A percentile compares a stretch with the other conserved stretches of the same genome.
phyloP scores from a whole-genome alignment of 768 basidiomycete genomes.

The Rubroboletus pulcherrimus region DNA sequence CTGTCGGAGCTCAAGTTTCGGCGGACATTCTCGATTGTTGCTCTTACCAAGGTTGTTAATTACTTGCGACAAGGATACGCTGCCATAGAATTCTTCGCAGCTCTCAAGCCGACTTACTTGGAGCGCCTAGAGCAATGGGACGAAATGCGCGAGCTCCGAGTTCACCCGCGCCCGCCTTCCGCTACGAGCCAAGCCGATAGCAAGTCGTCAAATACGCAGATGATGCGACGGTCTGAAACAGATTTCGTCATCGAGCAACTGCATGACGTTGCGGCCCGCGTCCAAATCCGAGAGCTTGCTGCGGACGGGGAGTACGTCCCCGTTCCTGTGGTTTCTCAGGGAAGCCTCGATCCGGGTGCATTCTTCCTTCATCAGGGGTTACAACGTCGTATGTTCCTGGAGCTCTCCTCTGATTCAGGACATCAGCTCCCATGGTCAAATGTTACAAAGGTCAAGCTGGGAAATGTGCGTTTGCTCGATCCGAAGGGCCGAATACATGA shows the following conservation, averaged over 20 bases:
- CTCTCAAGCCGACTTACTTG: slow-evolving; percentile 76
- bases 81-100: slow-evolving; percentile 88
- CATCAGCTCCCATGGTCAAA: slow-evolving; percentile 85
- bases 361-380: slow-evolving; percentile 92
- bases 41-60: slow-evolving; percentile 65
- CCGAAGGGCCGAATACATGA: slow-evolving; percentile 79
- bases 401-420: slow-evolving; percentile 84
- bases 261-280: slow-evolving; percentile 87
- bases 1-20: slow-evolving; percentile 82
- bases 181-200: slow-evolving; percentile 31
- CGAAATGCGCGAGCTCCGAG: slow-evolving; percentile 78
- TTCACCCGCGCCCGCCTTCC: slow-evolving; percentile 37
- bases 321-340: slow-evolving; percentile 76
- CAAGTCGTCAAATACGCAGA: slow-evolving; percentile 45
- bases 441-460: slow-evolving; percentile 70
- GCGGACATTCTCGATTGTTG: slow-evolving; percentile 74
- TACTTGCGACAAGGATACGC: slow-evolving; percentile 77
- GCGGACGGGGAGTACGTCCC: slow-evolving; percentile 81
- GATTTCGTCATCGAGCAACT: slow-evolving; percentile 85
- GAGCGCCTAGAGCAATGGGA: slow-evolving; percentile 93
- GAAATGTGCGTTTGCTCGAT: slow-evolving; percentile 83
- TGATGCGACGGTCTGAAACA: slow-evolving; percentile 89
- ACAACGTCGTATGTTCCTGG: slow-evolving; percentile 76
- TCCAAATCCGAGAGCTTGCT: slow-evolving; percentile 84
- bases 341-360: slow-evolving; percentile 73